Conservation (phyloP, 257 asterid genomes). For the Solanum stenotomum region DNA sequence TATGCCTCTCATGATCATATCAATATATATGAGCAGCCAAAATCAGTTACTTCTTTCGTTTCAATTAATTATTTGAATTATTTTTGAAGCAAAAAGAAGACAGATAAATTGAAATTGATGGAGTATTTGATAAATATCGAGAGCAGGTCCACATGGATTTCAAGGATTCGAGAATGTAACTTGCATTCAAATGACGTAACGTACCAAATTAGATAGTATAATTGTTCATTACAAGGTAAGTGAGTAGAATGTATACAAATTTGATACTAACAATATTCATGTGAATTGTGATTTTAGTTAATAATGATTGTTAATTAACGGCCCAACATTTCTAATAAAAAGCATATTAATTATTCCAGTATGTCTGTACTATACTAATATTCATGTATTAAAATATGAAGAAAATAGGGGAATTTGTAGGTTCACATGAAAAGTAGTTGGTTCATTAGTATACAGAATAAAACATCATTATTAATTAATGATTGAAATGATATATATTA, state of each 20-base stretch:
- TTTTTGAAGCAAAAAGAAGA: too few relatives aligned
- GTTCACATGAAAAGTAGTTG: too few relatives aligned
- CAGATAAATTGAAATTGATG: too few relatives aligned
- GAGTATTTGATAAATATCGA: too few relatives aligned
- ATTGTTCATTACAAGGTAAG: background rate
- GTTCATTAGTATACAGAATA: background rate
- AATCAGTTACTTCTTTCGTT: background rate
- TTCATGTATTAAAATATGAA: too few relatives aligned
- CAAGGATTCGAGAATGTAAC: too few relatives aligned
- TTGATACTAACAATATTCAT: background rate
- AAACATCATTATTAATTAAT: background rate
- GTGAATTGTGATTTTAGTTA: background rate
- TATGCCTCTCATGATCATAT: too few relatives aligned
- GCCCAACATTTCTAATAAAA: background rate
- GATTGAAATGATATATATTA: background rate
- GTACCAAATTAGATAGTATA: background rate
- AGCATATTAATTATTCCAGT: background rate
- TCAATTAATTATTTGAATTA: too few relatives aligned
- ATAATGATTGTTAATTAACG: background rate
- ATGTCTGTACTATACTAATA: too few relatives aligned
- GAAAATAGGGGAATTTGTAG: too few relatives aligned
- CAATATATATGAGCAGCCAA: too few relatives aligned
- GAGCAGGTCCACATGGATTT: background rate
- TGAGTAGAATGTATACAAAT: background rate
- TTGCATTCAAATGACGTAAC: background rate